phyloP scores from a whole-genome alignment of 306 rosid species.

The Glycine soja region DNA sequence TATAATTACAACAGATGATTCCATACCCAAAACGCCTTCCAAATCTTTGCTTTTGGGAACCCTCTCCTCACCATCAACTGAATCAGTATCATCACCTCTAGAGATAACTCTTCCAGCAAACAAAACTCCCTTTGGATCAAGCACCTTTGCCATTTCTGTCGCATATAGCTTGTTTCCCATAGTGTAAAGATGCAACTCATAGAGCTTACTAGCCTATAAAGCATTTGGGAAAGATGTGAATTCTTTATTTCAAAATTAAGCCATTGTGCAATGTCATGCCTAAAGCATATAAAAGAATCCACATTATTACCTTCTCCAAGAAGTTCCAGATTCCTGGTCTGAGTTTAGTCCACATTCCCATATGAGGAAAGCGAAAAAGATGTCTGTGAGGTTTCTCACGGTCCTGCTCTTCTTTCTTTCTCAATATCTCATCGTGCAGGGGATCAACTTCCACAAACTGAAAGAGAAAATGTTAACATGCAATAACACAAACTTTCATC shows the following conservation, averaged over 20 bases:
- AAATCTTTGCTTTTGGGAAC: constrained; percentile 93
- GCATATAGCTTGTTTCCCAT: constrained; percentile 99
- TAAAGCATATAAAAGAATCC: constrained; percentile 17
- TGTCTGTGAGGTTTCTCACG: constrained; percentile 80
- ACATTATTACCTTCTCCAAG: constrained; percentile 83
- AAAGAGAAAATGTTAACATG: constrained; percentile 48
- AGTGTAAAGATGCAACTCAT: constrained; percentile 95
- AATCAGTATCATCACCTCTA: constrained; percentile 88
- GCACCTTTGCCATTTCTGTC: constrained; percentile 99
- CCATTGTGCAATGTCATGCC: constrained; percentile 23
- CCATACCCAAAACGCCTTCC: constrained; percentile 99
- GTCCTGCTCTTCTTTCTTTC: constrained; percentile 91
- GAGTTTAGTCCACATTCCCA: constrained; percentile 99
- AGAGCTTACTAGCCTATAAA: constrained; percentile 91
- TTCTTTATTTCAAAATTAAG: constrained; percentile 33
- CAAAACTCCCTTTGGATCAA: constrained; percentile 86
- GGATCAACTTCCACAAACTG: constrained; percentile 98
- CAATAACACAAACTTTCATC: constrained; percentile 35
- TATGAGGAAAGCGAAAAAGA: constrained; percentile 91
- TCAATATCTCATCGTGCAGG: constrained; percentile 86
- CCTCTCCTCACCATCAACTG: constrained; percentile 82
- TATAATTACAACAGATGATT: constrained; percentile 88
- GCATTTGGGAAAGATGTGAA: constrained; percentile 42
- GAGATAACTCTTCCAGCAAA: constrained; percentile 97
- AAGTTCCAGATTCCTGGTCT: constrained; percentile 98